Evolutionary conservation across 345 rosid species (phyloP), one percentile per base, ranked within the genome.

Genomic region (Ceriops zippeliana): DNA sequence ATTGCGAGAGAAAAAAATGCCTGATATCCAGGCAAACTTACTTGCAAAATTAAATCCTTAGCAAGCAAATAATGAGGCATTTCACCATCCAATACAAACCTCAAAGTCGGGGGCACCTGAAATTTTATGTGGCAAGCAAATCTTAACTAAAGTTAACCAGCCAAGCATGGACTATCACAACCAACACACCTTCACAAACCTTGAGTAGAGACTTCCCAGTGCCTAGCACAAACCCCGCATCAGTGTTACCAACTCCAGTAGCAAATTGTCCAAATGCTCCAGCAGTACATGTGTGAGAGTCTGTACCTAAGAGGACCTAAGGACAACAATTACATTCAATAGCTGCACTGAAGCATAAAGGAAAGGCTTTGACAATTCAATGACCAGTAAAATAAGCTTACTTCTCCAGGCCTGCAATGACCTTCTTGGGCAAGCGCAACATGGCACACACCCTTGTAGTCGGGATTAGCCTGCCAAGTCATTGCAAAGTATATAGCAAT

Each of bases 241-340:
- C 99, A 7, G 98, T 95, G 81, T 88, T 95, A 66, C 99, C 99
- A 79, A 95, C 90, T 76, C 99, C 99, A 61, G 98, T 88, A 37
- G 99, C 99, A 85, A 95, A 95, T 70, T 91, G 96, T 52, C 99
- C 98, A 72, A 95, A 95, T 62, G 99, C 98, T 80, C 96, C 99
- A 56, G 96, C 97, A 63, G 97, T 95, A 72, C 99, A 95, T 15
- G 99, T 91, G 82, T 95, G 98, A 17, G 99, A 95, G 61, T 95
- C 99, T 24, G 98, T 91, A 62, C 99, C 99, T 63, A 95, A 58
- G 69, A 95, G 72, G 69, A 95, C 99, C 99, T 95, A 82, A 65
- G 49, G 63, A 30, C 65, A 78, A 35, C 15, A 52, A 56, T 53
- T n/a, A n/a, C 7, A 2, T 60, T 62, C 61, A 66, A 31, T 32